Base-by-base conservation (phyloP, 768 basidiomycete genomes). In the Lenzites betulinus region DNA sequence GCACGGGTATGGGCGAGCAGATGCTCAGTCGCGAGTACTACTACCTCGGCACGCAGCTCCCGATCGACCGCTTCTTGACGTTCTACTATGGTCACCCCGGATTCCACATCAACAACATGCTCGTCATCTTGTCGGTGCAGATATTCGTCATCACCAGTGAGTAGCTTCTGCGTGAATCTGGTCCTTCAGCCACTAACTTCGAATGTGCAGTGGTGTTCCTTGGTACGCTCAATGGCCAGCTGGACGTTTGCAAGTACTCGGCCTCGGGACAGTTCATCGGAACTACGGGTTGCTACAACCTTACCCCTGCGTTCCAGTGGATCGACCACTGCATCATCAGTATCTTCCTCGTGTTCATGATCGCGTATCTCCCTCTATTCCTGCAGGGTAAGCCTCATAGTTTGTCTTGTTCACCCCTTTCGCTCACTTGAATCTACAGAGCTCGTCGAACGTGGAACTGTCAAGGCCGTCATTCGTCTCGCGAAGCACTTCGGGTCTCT, bases 1-100 rank as follows among this genome's bases (percentile, higher is more conserved):
- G 97, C 13, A 98, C 95, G n/a, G 97, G 97, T 74, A 99, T 99
- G 97, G 97, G 97, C 38, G 97, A 99, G 73, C 97, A 99, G 76
- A 93, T 98, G 93, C 83, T 99, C 69, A 97, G 94, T 77, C 87
- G 97, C 64, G 97, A 98, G 76, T 98, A 99, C 74, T 99, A 99
- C 76, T 98, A 98, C 70, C 77, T 99, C 64, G 97, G 97, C 28
- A 99, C 97, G 23, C 97, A 98, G 72, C 84, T 99, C 54, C 95
- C 97, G 38, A 89, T 98, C 72, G 97, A 99, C 73, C 88, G 97
- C 46, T 99, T 99, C 87, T 79, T 99, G 75, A 99, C 97, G 51
- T 99, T 98, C 83, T 98, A 99, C 80, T 99, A 99, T 68, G 95
- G 94, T 48, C 97, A 98, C 74, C 97, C 97, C 46, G 97, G 93